Conservation (phyloP, 805 yeast genomes). For the Metschnikowia cubensis region DNA sequence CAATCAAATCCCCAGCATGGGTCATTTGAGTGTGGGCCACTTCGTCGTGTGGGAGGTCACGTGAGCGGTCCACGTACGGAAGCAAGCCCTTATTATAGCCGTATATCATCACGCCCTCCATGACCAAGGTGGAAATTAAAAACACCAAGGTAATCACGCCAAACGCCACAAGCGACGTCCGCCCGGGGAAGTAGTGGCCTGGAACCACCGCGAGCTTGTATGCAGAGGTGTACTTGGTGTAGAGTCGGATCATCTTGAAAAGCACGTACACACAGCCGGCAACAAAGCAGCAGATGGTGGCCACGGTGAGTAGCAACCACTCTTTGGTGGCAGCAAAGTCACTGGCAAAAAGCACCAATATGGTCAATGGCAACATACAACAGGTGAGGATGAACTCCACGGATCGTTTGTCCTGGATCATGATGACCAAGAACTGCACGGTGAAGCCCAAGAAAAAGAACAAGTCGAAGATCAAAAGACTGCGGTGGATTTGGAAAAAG, state of each 20-base stretch:
- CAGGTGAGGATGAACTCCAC: constrained; percentile 46
- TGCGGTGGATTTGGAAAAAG: constrained; percentile 38
- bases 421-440: constrained; percentile 45
- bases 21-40: no score
- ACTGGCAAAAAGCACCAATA: constrained; percentile 34
- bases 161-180: constrained; percentile 42
- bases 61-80: constrained; percentile 16
- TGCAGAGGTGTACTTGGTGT: constrained; percentile 39
- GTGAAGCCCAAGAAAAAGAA: constrained; percentile 51
- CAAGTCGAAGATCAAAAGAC: constrained; percentile 37
- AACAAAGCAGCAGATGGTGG: constrained; percentile 28
- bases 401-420: constrained; percentile 32
- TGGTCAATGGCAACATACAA: constrained; percentile 42
- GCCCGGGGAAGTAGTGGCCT: constrained; percentile 40
- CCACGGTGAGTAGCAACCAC: constrained; percentile 20
- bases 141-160: constrained; percentile 41
- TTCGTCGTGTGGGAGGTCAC: no score
- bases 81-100: constrained; percentile 18
- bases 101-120: constrained; percentile 14
- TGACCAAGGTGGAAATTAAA: constrained; percentile 30
- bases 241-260: constrained; percentile 45
- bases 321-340: constrained; percentile 38
- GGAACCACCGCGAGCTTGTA: constrained; percentile 25
- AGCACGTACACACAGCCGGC: constrained; percentile 44
- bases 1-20: not conserved